Evolutionary conservation across 352 stramenopile genomes (phyloP).

Genomic region (Hyaloperonospora brassicae): DNA sequence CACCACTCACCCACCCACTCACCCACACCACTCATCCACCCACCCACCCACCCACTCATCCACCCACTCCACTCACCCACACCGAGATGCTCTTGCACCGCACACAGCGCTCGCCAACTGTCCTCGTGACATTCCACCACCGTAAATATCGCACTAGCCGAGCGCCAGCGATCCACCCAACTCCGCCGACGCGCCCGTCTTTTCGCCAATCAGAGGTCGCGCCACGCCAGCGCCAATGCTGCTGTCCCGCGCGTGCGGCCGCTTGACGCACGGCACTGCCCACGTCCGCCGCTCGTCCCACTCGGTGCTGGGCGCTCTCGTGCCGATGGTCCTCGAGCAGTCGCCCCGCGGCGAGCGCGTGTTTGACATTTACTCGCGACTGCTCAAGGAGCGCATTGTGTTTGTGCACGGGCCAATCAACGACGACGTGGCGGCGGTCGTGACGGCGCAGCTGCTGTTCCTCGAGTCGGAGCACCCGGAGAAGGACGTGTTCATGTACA

Average conservation of each 20-base stretch:
- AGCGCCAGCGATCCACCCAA: too few species aligned
- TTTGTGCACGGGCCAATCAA: slow-evolving; percentile 93
- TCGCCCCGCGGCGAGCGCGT: slow-evolving; percentile 89
- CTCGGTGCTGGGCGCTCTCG: slow-evolving; percentile 56
- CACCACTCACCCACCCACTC: too few species aligned
- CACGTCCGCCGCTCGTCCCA: slow-evolving; percentile 36
- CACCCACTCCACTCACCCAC: too few species aligned
- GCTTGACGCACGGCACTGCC: slow-evolving; percentile 8
- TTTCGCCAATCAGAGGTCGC: too few species aligned
- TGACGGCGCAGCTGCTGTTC: slow-evolving; percentile 89
- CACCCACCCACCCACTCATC: too few species aligned
- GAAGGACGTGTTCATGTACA: slow-evolving; percentile 99
- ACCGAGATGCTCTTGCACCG: too few species aligned
- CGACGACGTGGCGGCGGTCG: slow-evolving; percentile 75
- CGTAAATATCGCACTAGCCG: neutral
- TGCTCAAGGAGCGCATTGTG: slow-evolving; percentile 97
- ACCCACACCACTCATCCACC: too few species aligned
- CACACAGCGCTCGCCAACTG: too few species aligned
- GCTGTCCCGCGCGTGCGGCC: slow-evolving; percentile 11
- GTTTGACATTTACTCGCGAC: slow-evolving; percentile 97
- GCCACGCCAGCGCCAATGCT: slow-evolving; percentile 9
- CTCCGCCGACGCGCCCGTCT: too few species aligned
- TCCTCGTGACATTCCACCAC: too few species aligned
- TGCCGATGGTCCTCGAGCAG: slow-evolving; percentile 93
- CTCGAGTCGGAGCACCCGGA: slow-evolving; percentile 93